A percentile compares a stretch with the other conserved stretches of the same genome.
These are phyloP conservation scores for Neonectria neomacrospora DNA, from an alignment of 2,329 filamentous ascomycete species.

Conservation along the genomic window DNA sequence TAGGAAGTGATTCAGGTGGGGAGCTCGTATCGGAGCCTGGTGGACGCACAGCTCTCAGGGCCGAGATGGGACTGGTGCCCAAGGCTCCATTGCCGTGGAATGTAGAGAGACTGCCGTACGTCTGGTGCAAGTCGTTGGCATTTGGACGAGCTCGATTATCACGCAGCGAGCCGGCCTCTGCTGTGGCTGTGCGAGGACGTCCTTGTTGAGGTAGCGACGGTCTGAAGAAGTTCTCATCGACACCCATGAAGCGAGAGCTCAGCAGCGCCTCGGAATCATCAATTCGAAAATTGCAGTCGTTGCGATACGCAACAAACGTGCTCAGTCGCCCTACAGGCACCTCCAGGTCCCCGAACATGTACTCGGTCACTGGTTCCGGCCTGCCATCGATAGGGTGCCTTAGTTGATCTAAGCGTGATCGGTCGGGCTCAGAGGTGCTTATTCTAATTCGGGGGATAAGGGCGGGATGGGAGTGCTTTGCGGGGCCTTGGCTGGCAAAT, in stretches of 20 bases:
- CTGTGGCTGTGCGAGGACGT: slow-evolving; percentile 49
- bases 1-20: slow-evolving; percentile 62
- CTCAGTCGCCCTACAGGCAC: slow-evolving; percentile 87
- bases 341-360: slow-evolving; percentile 84
- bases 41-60: slow-evolving; percentile 75
- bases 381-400: slow-evolving; percentile 52
- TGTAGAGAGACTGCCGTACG: slow-evolving; percentile 89
- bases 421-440: slow-evolving; percentile 67
- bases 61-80: slow-evolving; percentile 88
- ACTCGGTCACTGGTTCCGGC: slow-evolving; percentile 70
- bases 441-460: slow-evolving; percentile 86
- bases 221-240: slow-evolving; percentile 87
- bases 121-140: slow-evolving; percentile 74
- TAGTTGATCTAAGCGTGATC: slow-evolving; percentile 73
- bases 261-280: slow-evolving; percentile 91
- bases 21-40: slow-evolving; percentile 72
- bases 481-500: slow-evolving; percentile 77
- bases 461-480: slow-evolving; percentile 74
- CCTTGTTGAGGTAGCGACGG: slow-evolving; percentile 75
- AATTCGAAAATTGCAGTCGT: slow-evolving; percentile 88
- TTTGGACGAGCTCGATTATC: slow-evolving; percentile 63
- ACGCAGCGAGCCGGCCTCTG: slow-evolving; percentile 80
- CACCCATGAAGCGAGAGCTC: slow-evolving; percentile 92
- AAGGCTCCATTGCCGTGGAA: slow-evolving; percentile 83
- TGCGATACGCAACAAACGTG: slow-evolving; percentile 84